A percentile compares a stretch with the other conserved stretches of the same genome.
Conservation (phyloP, 78 protist genomes). For the Salpingoeca rosetta region DNA sequence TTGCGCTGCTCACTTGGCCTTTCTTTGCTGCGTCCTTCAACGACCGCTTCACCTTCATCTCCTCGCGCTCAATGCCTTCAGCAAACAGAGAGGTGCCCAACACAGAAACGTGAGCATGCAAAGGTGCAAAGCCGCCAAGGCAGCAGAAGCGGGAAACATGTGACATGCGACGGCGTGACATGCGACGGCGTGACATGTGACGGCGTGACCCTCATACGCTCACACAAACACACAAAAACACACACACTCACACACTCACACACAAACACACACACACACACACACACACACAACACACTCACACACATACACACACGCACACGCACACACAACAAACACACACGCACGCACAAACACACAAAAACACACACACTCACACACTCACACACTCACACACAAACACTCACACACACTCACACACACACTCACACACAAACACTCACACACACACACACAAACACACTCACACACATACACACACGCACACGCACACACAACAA, state of each 20-base stretch:
- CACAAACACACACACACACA: neutral
- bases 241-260: neutral
- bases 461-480: neutral
- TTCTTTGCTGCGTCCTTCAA: conserved; percentile 5
- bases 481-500: too few species aligned
- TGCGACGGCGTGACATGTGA: too few species aligned
- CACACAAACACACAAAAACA: neutral
- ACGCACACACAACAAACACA: neutral
- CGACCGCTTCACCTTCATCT: neutral
- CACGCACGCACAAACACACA: neutral
- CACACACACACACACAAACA: neutral
- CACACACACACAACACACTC: neutral
- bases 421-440: neutral
- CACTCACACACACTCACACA: neutral
- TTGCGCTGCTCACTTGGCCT: neutral
- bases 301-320: neutral
- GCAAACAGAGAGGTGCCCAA: neutral
- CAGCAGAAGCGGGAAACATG: too few species aligned
- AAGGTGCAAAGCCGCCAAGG: neutral
- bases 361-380: neutral
- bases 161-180: too few species aligned
- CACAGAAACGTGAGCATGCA: neutral
- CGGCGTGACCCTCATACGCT: neutral
- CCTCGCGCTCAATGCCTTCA: neutral
- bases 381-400: neutral